Percentiles rank a stretch among this genome's conserved stretches.
Conservation (phyloP, 768 basidiomycete genomes). For the Suillus sp. region DNA sequence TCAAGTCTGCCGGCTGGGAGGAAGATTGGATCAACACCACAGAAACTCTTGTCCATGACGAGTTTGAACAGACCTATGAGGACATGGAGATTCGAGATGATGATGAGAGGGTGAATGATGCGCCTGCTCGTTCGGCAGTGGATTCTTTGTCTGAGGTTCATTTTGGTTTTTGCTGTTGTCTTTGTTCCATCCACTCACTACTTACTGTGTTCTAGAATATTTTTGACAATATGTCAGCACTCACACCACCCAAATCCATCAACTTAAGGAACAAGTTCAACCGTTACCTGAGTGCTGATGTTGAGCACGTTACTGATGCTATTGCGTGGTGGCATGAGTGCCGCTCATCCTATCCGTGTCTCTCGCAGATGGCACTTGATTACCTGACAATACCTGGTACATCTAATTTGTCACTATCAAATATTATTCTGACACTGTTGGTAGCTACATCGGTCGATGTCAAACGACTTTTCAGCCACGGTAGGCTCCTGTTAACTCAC, state of each 20-base stretch:
- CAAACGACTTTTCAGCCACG: slow-evolving; percentile 15
- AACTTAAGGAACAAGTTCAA: slow-evolving; percentile 31
- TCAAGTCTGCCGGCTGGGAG: slow-evolving; percentile 29
- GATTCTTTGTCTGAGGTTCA: background rate
- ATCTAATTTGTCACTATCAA: slow-evolving; percentile 18
- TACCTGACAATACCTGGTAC: slow-evolving; percentile 36
- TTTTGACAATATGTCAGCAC: slow-evolving; percentile 31
- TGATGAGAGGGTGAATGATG: background rate
- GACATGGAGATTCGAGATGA: background rate
- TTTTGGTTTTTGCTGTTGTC: background rate
- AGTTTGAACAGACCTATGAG: slow-evolving; percentile 18
- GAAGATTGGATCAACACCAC: slow-evolving; percentile 29
- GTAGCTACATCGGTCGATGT: slow-evolving; percentile 18
- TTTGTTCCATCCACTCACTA: background rate
- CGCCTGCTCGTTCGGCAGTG: background rate
- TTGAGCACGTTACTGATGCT: slow-evolving; percentile 26
- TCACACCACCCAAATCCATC: slow-evolving; percentile 17
- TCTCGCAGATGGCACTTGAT: slow-evolving; percentile 38
- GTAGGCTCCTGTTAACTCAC: slow-evolving; percentile 26
- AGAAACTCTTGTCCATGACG: slow-evolving; percentile 17
- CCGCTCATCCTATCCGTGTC: slow-evolving; percentile 26
- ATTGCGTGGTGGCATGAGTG: slow-evolving; percentile 35
- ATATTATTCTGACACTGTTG: slow-evolving; percentile 16
- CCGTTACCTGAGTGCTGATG: slow-evolving; percentile 28
- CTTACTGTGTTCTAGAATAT: slow-evolving; percentile 25